phyloP scores from a whole-genome alignment of 106 monocot genomes.

The Chionographis japonica region DNA sequence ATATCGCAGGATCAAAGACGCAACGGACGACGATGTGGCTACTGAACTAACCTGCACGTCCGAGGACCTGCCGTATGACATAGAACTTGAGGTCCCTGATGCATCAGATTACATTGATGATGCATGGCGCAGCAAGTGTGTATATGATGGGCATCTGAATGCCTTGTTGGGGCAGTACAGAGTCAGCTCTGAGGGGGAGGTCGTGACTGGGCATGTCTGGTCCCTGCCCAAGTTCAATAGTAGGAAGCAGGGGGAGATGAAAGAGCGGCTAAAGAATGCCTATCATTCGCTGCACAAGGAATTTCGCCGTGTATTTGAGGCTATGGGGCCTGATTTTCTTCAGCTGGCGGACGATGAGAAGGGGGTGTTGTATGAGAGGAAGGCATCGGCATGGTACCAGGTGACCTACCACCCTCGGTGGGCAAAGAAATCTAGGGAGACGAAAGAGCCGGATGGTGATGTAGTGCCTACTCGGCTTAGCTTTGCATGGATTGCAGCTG shows the following conservation, averaged over 20 bases:
- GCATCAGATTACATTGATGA: slow-evolving; percentile 13
- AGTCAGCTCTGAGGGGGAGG: slow-evolving; percentile 30
- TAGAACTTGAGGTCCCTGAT: slow-evolving; percentile 26
- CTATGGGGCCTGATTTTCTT: slow-evolving; percentile 3
- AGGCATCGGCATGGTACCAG: slow-evolving; percentile 53
- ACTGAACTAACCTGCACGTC: neutral
- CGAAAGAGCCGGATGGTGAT: slow-evolving; percentile 22
- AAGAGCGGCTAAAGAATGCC: slow-evolving; percentile 37
- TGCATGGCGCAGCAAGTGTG: slow-evolving; percentile 35
- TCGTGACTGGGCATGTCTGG: slow-evolving; percentile 42
- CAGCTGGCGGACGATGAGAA: slow-evolving; percentile 27
- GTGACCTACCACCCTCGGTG: slow-evolving; percentile 42
- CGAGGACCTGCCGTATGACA: slow-evolving; percentile 29
- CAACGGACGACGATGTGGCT: slow-evolving; percentile 12
- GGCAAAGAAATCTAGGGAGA: slow-evolving; percentile 14
- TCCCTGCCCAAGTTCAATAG: slow-evolving; percentile 23
- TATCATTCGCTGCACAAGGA: slow-evolving; percentile 36
- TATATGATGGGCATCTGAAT: slow-evolving; percentile 37
- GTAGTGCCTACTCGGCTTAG: slow-evolving; percentile 14
- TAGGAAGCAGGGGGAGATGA: slow-evolving; percentile 32
- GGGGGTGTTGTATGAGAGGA: slow-evolving; percentile 16
- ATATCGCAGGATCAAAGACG: slow-evolving; percentile 28
- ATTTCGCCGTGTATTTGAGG: slow-evolving; percentile 28
- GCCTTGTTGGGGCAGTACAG: slow-evolving; percentile 37
- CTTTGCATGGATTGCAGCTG: slow-evolving; percentile 48